These are phyloP conservation scores for Taphrina deformans DNA, from an alignment of 1,139 yeast genomes.

Conservation along the genomic window DNA sequence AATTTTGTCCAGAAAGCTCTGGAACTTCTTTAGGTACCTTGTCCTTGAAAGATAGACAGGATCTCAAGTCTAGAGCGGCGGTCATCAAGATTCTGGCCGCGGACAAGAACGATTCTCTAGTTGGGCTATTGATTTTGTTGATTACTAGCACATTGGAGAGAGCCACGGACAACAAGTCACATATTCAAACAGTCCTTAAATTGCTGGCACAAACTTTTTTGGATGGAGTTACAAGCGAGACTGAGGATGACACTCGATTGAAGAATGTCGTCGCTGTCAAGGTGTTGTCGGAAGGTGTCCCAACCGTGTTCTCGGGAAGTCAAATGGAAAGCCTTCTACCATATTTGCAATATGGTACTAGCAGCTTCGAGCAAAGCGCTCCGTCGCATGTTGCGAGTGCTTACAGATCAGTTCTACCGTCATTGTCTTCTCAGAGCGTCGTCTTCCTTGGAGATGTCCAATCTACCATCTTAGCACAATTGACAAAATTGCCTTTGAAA, in stretches of 20 bases:
- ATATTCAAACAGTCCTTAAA: neutral
- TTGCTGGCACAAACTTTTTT: constrained; percentile 1
- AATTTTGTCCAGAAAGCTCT: neutral
- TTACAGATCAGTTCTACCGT: constrained; percentile 54
- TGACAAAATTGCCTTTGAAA: constrained; percentile 54
- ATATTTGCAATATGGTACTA: constrained; percentile 5
- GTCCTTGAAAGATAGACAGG: neutral
- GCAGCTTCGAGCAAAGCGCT: constrained; percentile 45
- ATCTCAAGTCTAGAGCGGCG: neutral
- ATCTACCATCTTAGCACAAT: constrained; percentile 52
- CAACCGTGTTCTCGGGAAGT: constrained; percentile 8
- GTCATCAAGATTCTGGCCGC: constrained; percentile 10
- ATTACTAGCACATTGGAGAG: neutral
- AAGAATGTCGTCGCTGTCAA: constrained; percentile 4
- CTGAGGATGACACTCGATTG: constrained; percentile 2
- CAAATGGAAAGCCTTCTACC: constrained; percentile 32
- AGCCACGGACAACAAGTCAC: neutral
- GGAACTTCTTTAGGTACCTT: neutral
- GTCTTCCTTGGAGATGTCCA: constrained; percentile 57
- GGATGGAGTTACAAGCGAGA: neutral
- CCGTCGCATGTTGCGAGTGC: constrained; percentile 57
- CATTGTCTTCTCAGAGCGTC: constrained; percentile 52
- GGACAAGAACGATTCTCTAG: neutral
- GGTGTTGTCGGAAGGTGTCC: constrained; percentile 13
- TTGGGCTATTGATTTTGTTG: neutral